phyloP scores from a whole-genome alignment of 2,329 filamentous ascomycete genomes.

The Didymella lethalis region DNA sequence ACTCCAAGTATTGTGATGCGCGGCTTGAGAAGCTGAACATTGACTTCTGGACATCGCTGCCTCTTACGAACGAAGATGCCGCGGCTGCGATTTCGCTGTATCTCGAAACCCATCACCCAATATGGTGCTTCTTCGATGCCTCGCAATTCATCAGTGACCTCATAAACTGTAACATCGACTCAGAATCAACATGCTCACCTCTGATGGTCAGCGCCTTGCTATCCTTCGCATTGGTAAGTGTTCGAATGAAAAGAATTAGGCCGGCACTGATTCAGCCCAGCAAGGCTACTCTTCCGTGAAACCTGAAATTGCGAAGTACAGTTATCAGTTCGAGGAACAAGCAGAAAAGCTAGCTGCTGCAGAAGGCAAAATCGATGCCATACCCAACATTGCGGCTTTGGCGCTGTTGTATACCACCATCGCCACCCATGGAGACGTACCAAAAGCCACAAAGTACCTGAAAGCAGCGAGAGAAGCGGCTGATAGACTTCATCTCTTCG shows the following conservation, averaged over 20 bases:
- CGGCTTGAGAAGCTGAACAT: slow-evolving; percentile 22
- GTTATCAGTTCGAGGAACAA: slow-evolving; percentile 20
- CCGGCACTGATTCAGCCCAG: slow-evolving; percentile 1
- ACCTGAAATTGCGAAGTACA: slow-evolving; percentile 10
- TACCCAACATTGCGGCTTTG: slow-evolving; percentile 19
- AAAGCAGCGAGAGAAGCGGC: slow-evolving; percentile 16
- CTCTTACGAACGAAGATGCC: slow-evolving; percentile 15
- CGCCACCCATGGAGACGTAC: slow-evolving; percentile 19
- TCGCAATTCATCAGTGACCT: slow-evolving; percentile 22
- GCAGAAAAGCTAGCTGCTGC: slow-evolving; percentile 22
- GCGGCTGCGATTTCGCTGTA: slow-evolving; percentile 23
- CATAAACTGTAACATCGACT: slow-evolving; percentile 12
- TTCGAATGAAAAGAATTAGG: neutral
- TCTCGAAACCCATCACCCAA: slow-evolving; percentile 22
- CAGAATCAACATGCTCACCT: slow-evolving; percentile 18
- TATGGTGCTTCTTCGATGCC: slow-evolving; percentile 25
- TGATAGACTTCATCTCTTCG: slow-evolving; percentile 19
- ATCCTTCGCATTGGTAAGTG: slow-evolving; percentile 21
- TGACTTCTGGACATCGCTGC: slow-evolving; percentile 23
- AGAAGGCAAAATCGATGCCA: slow-evolving; percentile 6
- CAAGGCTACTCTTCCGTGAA: slow-evolving; percentile 21
- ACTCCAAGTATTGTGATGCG: slow-evolving; percentile 17
- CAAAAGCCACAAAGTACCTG: slow-evolving; percentile 16
- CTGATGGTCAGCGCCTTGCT: slow-evolving; percentile 21
- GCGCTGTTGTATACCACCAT: slow-evolving; percentile 19